These are phyloP conservation scores for Kwoniella europaea DNA, from an alignment of 768 basidiomycete genomes.

Conservation along the genomic window DNA sequence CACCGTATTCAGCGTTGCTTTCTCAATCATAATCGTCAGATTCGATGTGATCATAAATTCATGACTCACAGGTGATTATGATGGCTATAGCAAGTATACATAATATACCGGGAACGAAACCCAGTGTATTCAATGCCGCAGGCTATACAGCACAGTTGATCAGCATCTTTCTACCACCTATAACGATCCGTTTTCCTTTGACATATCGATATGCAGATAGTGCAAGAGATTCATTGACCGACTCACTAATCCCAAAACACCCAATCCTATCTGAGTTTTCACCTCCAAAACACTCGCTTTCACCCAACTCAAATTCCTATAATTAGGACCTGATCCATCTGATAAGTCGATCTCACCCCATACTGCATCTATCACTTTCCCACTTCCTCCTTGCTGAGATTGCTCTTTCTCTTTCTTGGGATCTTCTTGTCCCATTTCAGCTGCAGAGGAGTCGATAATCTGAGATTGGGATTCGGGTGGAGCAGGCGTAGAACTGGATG, in stretches of 20 bases:
- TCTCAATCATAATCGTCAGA: background rate
- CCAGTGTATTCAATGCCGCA: slow-evolving; percentile 10
- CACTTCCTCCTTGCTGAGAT: background rate
- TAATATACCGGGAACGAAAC: slow-evolving; percentile 24
- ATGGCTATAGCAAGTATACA: slow-evolving; percentile 32
- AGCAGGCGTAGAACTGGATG: background rate
- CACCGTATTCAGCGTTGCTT: background rate
- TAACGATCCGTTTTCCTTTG: background rate
- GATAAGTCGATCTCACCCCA: slow-evolving; percentile 31
- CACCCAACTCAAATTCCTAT: slow-evolving; percentile 32
- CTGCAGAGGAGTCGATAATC: background rate
- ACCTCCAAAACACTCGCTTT: slow-evolving; percentile 36
- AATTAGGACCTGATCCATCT: slow-evolving; percentile 32
- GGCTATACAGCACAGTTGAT: slow-evolving; percentile 8
- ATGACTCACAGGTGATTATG: slow-evolving; percentile 36
- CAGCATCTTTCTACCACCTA: background rate
- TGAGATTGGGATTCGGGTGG: background rate
- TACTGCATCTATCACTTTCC: slow-evolving; percentile 31
- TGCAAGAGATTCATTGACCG: background rate
- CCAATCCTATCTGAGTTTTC: slow-evolving; percentile 42
- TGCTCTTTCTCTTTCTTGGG: slow-evolving; percentile 3
- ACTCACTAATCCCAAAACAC: slow-evolving; percentile 37
- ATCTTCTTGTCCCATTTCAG: background rate
- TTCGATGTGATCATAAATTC: background rate
- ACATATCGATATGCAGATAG: too few relatives aligned